These are phyloP conservation scores for Grifola frondosa DNA, from an alignment of 1,284 basidiomycete species.

Conservation along the genomic window DNA sequence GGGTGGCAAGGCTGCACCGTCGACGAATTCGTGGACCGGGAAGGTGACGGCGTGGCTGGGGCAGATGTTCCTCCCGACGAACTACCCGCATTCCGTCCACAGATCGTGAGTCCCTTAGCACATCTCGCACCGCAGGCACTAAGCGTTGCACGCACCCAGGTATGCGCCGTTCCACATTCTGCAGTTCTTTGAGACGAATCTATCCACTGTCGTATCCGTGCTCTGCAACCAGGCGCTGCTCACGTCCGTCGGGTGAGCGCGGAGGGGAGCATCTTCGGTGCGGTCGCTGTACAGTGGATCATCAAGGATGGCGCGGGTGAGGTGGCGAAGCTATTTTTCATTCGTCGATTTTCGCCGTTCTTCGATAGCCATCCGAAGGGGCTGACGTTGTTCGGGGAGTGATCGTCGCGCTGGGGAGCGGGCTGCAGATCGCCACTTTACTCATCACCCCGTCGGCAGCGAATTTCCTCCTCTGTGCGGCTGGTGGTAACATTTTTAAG, in stretches of 20 bases:
- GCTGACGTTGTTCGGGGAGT: slow-evolving; percentile 29
- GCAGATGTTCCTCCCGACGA: slow-evolving; percentile 35
- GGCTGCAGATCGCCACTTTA: slow-evolving; percentile 30
- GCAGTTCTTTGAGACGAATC: slow-evolving; percentile 30
- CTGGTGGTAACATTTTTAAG: slow-evolving; percentile 34
- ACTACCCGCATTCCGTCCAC: slow-evolving; percentile 34
- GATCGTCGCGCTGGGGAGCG: slow-evolving; percentile 27
- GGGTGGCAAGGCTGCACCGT: slow-evolving; percentile 11
- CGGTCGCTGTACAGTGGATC: slow-evolving; percentile 36
- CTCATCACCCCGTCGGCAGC: slow-evolving; percentile 25
- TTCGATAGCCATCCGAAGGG: slow-evolving; percentile 36
- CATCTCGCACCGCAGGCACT: not conserved
- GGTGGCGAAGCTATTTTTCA: slow-evolving; percentile 35
- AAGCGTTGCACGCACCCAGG: slow-evolving; percentile 11
- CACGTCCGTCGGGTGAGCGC: slow-evolving; percentile 33
- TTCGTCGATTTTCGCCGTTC: slow-evolving; percentile 31
- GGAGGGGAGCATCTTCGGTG: slow-evolving; percentile 34
- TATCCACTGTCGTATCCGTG: slow-evolving; percentile 31
- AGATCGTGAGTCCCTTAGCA: slow-evolving; percentile 26
- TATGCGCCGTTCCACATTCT: slow-evolving; percentile 31
- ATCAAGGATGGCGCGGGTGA: slow-evolving; percentile 36
- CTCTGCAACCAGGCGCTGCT: slow-evolving; percentile 35
- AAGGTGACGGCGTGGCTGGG: slow-evolving; percentile 28
- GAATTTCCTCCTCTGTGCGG: slow-evolving; percentile 32
- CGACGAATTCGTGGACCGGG: slow-evolving; percentile 19